These are phyloP conservation scores for Dryas drummondii DNA, from an alignment of 306 rosid species.

Conservation along the genomic window DNA sequence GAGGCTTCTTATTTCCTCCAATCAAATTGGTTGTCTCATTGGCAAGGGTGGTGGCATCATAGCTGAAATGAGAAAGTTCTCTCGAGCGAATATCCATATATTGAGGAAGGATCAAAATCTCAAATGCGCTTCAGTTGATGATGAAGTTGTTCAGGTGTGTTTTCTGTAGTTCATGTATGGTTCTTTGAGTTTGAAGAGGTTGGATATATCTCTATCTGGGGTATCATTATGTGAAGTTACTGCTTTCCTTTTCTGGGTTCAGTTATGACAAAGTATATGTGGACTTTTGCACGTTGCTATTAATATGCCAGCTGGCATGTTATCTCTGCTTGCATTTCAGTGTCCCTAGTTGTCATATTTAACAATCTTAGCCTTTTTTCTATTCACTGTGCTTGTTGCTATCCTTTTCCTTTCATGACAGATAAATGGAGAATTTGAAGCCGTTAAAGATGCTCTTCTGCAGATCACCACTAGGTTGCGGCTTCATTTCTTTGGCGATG, in stretches of 20 bases:
- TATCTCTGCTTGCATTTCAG: not conserved
- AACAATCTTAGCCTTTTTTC: not conserved
- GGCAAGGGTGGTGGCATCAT: slow-evolving; percentile 94
- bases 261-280: slow-evolving; percentile 13
- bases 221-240: not conserved
- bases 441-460: slow-evolving; percentile 85
- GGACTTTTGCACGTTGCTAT: slow-evolving; percentile 9
- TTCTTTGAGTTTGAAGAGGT: slow-evolving; percentile 17
- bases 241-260: not conserved
- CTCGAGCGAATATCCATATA: slow-evolving; percentile 86
- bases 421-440: slow-evolving; percentile 88
- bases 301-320: slow-evolving; percentile 14
- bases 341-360: not conserved
- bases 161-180: not conserved
- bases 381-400: slow-evolving; percentile 14
- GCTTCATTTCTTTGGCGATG: slow-evolving; percentile 75
- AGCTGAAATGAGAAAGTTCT: slow-evolving; percentile 89
- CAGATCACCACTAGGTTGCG: slow-evolving; percentile 81
- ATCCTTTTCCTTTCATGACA: slow-evolving; percentile 37
- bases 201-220: not conserved
- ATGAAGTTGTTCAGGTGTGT: slow-evolving; percentile 87
- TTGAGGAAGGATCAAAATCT: slow-evolving; percentile 84
- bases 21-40: slow-evolving; percentile 89
- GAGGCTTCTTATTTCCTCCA: slow-evolving; percentile 80
- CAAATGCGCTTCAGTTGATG: slow-evolving; percentile 81